A percentile compares a stretch with the other conserved stretches of the same genome.
These are phyloP conservation scores for Diplodia seriata DNA, from an alignment of 2,329 filamentous ascomycete species.

Conservation along the genomic window DNA sequence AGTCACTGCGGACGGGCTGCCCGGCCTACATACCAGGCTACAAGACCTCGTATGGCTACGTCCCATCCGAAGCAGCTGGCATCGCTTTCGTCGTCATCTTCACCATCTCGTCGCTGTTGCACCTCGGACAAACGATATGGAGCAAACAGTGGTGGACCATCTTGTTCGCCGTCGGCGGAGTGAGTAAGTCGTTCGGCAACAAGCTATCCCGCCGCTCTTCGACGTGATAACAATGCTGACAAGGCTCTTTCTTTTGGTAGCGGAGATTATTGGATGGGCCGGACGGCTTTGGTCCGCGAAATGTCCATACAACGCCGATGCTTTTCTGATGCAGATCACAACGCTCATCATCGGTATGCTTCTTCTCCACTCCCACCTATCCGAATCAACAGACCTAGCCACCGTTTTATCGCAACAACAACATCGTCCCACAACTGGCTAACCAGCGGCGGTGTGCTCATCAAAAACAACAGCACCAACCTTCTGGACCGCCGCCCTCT, in stretches of 20 bases:
- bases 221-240: background rate
- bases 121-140: conserved; percentile 9
- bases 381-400: too few relatives aligned
- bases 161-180: conserved; percentile 33
- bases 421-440: too few relatives aligned
- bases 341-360: conserved; percentile 49
- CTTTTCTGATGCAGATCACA: conserved; percentile 60
- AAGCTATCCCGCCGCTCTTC: background rate
- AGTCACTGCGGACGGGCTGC: background rate
- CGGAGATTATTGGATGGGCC: conserved; percentile 58
- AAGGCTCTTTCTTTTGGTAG: conserved; percentile 34
- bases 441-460: background rate
- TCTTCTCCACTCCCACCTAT: background rate
- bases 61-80: conserved; percentile 24
- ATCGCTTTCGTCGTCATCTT: conserved; percentile 22
- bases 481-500: conserved; percentile 61
- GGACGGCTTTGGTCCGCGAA: conserved; percentile 57
- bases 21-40: background rate
- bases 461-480: conserved; percentile 45
- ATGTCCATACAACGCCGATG: conserved; percentile 58
- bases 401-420: too few relatives aligned
- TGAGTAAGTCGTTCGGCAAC: conserved; percentile 29
- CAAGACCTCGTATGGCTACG: conserved; percentile 18
- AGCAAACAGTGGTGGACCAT: conserved; percentile 21
- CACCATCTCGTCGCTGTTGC: conserved; percentile 8